Base-by-base conservation (phyloP, 768 basidiomycete species). In the Agrocybe chaxingu region DNA sequence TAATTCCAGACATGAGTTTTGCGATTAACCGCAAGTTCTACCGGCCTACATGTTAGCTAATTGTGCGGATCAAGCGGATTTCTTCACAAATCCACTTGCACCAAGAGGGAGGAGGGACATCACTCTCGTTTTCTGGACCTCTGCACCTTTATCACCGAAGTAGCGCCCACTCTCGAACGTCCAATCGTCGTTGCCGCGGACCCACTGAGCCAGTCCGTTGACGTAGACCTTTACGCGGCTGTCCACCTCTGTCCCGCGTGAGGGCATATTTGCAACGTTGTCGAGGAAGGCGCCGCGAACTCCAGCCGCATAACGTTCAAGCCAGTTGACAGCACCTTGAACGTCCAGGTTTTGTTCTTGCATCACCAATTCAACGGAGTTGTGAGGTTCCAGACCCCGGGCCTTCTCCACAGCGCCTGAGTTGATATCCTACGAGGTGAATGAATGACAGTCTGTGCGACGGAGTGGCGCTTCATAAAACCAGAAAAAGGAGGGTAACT, bases 331-430 rank as follows among this genome's bases (percentile, higher is more conserved):
- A 2, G 79, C 73, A 0, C 58, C 67, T 47, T 76, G 70, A 0
- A 78, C 53, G 44, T 69, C 64, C 37, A 72, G 52, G 7, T 62
- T 51, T n/a, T 66, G 62, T 36, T 77, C 69, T 32, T 74, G 66
- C 78, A 79, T 81, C 34, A 81, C 72, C n/a, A 78, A 73, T 0
- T 75, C 76, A n/a, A 84, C 66, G 9, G 81, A 65, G 45, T 76
- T 76, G 50, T 75, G 74, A 0, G 56, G 59, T 45, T 71, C 70
- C 1, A 61, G 53, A 12, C 73, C 71, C 0, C 55, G 51, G 32
- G 61, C 53, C n/a, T 69, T 69, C 45, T 65, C 65, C 5, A 66
- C 53, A n/a, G 61, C 60, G 48, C 61, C 66, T 2, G 66, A 68
- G 45, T 57, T 63, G n/a, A 69, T 45, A 41, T 66, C 66, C 60